Conservation (phyloP, 2,329 filamentous ascomycete species). For the Fusarium tjaetaba region DNA sequence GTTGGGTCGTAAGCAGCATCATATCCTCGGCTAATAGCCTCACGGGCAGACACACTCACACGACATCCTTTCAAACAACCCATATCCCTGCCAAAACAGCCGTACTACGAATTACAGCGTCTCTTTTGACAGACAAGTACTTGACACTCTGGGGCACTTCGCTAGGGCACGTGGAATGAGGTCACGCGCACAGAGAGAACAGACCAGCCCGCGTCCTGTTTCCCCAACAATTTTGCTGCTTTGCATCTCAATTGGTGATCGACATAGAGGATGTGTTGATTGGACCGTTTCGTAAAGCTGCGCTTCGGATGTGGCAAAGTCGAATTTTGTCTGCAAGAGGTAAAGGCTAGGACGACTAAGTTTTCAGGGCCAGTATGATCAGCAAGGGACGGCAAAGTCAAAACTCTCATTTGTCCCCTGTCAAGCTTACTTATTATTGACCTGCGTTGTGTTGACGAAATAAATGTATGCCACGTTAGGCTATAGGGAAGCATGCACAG, state of each 20-base stretch:
- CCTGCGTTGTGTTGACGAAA: not conserved
- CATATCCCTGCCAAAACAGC: constrained; percentile 6
- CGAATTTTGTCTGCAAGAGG: constrained; percentile 3
- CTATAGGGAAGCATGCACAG: not conserved
- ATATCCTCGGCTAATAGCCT: constrained; percentile 25
- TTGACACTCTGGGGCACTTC: constrained; percentile 5
- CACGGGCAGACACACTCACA: constrained; percentile 1
- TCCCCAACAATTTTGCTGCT: constrained; percentile 37
- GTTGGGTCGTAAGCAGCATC: constrained; percentile 1
- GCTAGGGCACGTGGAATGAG: constrained; percentile 27
- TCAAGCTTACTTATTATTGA: not conserved
- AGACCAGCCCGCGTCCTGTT: constrained; percentile 28
- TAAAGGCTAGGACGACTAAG: not conserved
- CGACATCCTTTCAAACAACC: not conserved
- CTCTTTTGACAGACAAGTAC: not conserved
- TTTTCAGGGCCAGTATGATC: constrained; percentile 9
- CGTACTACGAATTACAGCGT: constrained; percentile 3
- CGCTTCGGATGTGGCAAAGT: constrained; percentile 25
- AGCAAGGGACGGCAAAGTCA: constrained; percentile 13
- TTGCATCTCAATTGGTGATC: constrained; percentile 30
- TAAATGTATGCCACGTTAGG: not conserved
- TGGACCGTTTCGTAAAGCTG: constrained; percentile 14
- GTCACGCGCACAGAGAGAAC: constrained; percentile 33
- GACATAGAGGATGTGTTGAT: constrained; percentile 28
- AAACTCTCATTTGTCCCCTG: not conserved